A percentile compares a stretch with the other conserved stretches of the same genome.
phyloP scores from a whole-genome alignment of 495 filamentous ascomycete genomes.

The Umbilicaria muhlenbergii region DNA sequence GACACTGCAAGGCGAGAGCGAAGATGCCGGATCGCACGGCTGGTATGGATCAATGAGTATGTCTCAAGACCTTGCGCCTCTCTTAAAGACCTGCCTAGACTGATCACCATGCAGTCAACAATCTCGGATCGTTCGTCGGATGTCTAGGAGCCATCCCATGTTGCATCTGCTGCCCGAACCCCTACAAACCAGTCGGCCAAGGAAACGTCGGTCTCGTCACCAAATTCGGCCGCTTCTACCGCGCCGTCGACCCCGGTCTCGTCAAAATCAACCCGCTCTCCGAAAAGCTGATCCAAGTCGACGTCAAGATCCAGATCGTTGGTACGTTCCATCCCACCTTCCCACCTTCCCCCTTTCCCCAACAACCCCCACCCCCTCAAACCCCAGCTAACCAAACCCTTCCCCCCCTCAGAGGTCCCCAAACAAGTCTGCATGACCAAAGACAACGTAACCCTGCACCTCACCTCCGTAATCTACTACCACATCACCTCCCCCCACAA shows the following conservation, averaged over 20 bases:
- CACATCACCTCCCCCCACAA: constrained; percentile 92
- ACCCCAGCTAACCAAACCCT: neutral
- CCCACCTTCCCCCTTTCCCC: neutral
- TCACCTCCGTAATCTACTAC: constrained; percentile 98
- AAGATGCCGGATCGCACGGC: constrained; percentile 57
- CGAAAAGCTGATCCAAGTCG: constrained; percentile 77
- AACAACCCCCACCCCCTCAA: neutral
- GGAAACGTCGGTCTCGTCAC: constrained; percentile 92
- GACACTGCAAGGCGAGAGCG: constrained; percentile 45
- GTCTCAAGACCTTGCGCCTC: constrained; percentile 12
- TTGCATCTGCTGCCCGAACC: constrained; percentile 87
- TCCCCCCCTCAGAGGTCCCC: constrained; percentile 53
- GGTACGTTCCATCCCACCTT: constrained; percentile 28
- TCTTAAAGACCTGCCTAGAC: neutral
- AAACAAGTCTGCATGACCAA: constrained; percentile 99
- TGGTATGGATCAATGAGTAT: constrained; percentile 86
- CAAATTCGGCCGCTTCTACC: constrained; percentile 91
- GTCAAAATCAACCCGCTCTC: constrained; percentile 97
- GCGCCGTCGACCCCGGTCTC: constrained; percentile 90
- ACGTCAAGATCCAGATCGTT: constrained; percentile 98
- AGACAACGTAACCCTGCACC: constrained; percentile 87
- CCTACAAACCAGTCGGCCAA: constrained; percentile 85
- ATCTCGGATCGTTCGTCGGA: constrained; percentile 61
- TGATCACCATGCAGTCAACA: constrained; percentile 38
- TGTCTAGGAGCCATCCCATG: constrained; percentile 79